Percentiles rank a stretch among this genome's conserved stretches.
Evolutionary conservation across 139 green algal species (phyloP).

Genomic region (Chlamydomonas urium): DNA sequence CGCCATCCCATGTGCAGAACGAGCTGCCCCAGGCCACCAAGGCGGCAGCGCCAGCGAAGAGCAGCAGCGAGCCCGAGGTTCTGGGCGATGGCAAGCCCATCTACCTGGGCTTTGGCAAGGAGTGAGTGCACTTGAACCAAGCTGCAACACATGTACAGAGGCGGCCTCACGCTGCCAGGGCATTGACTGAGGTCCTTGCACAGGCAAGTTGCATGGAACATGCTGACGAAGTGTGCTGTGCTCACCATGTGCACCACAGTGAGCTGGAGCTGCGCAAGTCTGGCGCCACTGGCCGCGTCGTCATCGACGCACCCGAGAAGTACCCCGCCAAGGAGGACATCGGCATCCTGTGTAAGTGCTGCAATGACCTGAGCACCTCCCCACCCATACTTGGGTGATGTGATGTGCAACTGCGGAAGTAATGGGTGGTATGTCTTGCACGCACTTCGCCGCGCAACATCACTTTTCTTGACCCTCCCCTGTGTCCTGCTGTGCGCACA

Average conservation of each 20-base stretch:
- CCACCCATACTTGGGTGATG: too few relatives aligned
- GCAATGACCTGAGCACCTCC: neutral
- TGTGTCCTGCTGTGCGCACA: neutral
- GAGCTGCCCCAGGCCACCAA: neutral
- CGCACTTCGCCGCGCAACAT: too few relatives aligned
- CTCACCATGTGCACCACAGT: constrained; percentile 10
- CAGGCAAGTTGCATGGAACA: neutral
- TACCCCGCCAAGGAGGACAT: constrained; percentile 68
- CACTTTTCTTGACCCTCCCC: neutral
- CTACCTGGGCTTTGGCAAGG: constrained; percentile 55
- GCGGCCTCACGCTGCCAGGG: too few relatives aligned
- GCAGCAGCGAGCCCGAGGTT: neutral
- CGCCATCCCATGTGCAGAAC: neutral
- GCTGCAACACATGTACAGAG: too few relatives aligned
- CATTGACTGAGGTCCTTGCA: too few relatives aligned
- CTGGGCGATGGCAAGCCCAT: constrained; percentile 20
- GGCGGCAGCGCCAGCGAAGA: neutral
- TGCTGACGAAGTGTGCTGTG: neutral
- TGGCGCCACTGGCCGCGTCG: constrained; percentile 39
- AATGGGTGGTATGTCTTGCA: too few relatives aligned
- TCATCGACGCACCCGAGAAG: constrained; percentile 60
- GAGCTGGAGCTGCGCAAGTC: constrained; percentile 32
- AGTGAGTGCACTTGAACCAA: constrained; percentile 42
- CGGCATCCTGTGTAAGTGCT: constrained; percentile 27
- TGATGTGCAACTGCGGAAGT: too few relatives aligned